Conservation (phyloP, 768 basidiomycete species). For the Kwoniella botswanensis region DNA sequence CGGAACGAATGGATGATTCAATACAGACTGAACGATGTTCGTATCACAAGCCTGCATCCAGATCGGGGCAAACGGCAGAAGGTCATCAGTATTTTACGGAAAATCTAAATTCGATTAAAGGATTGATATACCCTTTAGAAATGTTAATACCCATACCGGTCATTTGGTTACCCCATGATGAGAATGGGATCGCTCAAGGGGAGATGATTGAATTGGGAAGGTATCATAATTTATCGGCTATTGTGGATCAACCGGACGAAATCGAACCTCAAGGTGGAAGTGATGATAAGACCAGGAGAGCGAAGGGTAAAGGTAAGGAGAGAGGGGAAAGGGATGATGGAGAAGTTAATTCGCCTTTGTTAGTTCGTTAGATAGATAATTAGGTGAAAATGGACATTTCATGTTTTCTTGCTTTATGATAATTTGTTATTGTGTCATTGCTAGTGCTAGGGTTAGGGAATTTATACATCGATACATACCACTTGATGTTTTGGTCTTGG, state of each 20-base stretch:
- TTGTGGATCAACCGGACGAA: conserved; percentile 58
- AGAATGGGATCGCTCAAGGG: conserved; percentile 70
- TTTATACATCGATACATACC: too few relatives aligned
- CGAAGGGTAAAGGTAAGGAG: neutral
- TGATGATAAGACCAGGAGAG: neutral
- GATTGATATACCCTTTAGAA: conserved; percentile 80
- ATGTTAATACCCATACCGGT: conserved; percentile 76
- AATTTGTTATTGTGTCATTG: neutral
- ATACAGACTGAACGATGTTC: conserved; percentile 70
- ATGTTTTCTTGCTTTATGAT: too few relatives aligned
- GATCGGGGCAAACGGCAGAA: neutral
- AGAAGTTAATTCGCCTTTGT: conserved; percentile 1
- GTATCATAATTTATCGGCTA: conserved; percentile 73
- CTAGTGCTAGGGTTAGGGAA: too few relatives aligned
- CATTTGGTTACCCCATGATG: conserved; percentile 83
- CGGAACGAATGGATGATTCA: conserved; percentile 79
- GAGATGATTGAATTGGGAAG: conserved; percentile 77
- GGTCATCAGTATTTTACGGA: conserved; percentile 73
- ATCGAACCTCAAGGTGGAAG: neutral
- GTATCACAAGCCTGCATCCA: conserved; percentile 21
- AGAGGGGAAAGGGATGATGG: neutral
- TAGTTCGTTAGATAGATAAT: neutral
- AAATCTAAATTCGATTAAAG: conserved; percentile 76
- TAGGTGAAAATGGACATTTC: neutral
- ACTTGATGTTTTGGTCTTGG: too few relatives aligned